A percentile compares a stretch with the other conserved stretches of the same genome.
phyloP scores from a whole-genome alignment of 1,284 basidiomycete species.

The Pseudozyma tsukubaensis region DNA sequence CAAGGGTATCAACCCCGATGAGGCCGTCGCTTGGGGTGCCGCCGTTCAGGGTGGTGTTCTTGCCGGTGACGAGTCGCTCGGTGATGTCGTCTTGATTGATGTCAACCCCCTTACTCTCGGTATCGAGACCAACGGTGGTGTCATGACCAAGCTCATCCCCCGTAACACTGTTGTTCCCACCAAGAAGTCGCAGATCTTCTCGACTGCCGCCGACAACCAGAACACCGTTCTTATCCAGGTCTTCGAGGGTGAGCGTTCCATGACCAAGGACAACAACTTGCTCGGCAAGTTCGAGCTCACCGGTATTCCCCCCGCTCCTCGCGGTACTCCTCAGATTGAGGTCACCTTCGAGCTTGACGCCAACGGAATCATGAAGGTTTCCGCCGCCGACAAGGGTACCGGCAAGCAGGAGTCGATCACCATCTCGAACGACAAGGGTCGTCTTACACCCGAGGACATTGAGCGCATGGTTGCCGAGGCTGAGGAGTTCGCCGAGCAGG shows the following conservation, averaged over 20 bases:
- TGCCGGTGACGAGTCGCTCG: slow-evolving; percentile 82
- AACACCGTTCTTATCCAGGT: slow-evolving; percentile 76
- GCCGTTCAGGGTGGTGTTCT: slow-evolving; percentile 98
- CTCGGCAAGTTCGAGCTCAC: slow-evolving; percentile 96
- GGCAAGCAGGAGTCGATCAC: slow-evolving; percentile 67
- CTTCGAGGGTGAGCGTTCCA: slow-evolving; percentile 91
- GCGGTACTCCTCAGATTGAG: slow-evolving; percentile 76
- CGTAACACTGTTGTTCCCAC: slow-evolving; percentile 98
- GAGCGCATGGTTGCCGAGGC: slow-evolving; percentile 68
- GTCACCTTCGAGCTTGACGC: slow-evolving; percentile 69
- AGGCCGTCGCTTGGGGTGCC: slow-evolving; percentile 83
- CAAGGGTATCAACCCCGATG: slow-evolving; percentile 92
- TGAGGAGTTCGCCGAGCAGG: slow-evolving; percentile 68
- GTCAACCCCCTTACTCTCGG: slow-evolving; percentile 93
- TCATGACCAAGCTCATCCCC: slow-evolving; percentile 95
- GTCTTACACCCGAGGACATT: slow-evolving; percentile 65
- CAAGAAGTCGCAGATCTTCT: slow-evolving; percentile 98
- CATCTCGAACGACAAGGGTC: slow-evolving; percentile 68
- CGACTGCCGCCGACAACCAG: slow-evolving; percentile 73
- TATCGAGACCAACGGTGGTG: slow-evolving; percentile 98
- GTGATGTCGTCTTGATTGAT: slow-evolving; percentile 91
- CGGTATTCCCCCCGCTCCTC: slow-evolving; percentile 91
- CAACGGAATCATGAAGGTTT: slow-evolving; percentile 69
- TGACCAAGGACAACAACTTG: slow-evolving; percentile 98
- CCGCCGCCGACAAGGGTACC: slow-evolving; percentile 68